These are phyloP conservation scores for Polyporus arcularius DNA, from an alignment of 768 basidiomycete species.

Conservation along the genomic window DNA sequence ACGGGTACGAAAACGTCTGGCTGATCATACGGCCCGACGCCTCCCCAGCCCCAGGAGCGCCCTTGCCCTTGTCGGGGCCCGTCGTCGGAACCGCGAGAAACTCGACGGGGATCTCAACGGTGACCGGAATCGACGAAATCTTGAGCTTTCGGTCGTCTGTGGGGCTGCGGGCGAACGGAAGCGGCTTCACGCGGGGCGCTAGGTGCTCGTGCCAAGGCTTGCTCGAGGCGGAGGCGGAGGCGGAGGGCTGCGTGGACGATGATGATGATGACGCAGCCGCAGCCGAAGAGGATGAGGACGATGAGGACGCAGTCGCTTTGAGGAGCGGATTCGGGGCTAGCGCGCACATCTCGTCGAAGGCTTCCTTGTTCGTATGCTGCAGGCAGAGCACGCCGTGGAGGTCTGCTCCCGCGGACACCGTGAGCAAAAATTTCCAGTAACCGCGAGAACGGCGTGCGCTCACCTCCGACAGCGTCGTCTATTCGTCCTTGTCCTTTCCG, in stretches of 20 bases:
- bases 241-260: slow-evolving; percentile 18
- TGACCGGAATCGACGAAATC: slow-evolving; percentile 47
- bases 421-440: too few relatives aligned
- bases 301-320: slow-evolving; percentile 5
- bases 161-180: slow-evolving; percentile 53
- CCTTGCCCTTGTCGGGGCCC: slow-evolving; percentile 27
- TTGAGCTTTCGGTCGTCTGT: slow-evolving; percentile 57
- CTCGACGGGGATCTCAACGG: slow-evolving; percentile 36
- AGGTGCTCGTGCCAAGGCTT: slow-evolving; percentile 25
- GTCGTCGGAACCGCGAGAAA: background rate
- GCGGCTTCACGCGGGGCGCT: slow-evolving; percentile 43
- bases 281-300: slow-evolving; percentile 30
- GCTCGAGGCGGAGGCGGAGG: background rate
- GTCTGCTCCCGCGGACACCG: slow-evolving; percentile 39
- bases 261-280: slow-evolving; percentile 25
- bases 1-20: slow-evolving; percentile 51
- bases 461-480: slow-evolving; percentile 65
- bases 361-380: slow-evolving; percentile 67
- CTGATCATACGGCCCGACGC: slow-evolving; percentile 27
- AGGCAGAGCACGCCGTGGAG: slow-evolving; percentile 59
- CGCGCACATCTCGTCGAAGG: slow-evolving; percentile 53
- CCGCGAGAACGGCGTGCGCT: background rate
- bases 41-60: slow-evolving; percentile 36
- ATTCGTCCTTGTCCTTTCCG: slow-evolving; percentile 57
- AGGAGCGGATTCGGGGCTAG: background rate